Conservation (phyloP, 495 filamentous ascomycete species). For the Aspergillus mulundensis region DNA sequence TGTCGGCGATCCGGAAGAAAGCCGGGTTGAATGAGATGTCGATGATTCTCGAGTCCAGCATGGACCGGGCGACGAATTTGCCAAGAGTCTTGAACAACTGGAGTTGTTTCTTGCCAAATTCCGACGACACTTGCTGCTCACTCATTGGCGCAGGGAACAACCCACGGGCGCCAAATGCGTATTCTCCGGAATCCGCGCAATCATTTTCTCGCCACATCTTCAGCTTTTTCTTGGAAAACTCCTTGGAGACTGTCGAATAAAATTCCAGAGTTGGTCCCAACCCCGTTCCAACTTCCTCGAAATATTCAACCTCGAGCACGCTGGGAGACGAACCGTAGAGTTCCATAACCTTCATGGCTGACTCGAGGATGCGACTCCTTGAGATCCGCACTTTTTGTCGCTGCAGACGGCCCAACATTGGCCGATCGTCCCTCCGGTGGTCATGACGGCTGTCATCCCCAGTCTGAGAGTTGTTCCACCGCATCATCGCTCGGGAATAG, state of each 20-base stretch:
- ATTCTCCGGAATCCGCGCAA: slow-evolving; percentile 68
- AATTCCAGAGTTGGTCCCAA: slow-evolving; percentile 97
- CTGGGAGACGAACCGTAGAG: slow-evolving; percentile 94
- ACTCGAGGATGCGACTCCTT: slow-evolving; percentile 86
- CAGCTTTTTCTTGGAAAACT: slow-evolving; percentile 94
- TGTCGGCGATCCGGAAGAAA: slow-evolving; percentile 91
- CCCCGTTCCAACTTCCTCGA: slow-evolving; percentile 96
- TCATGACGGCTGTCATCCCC: slow-evolving; percentile 75
- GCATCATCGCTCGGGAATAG: slow-evolving; percentile 93
- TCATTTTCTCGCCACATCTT: slow-evolving; percentile 96
- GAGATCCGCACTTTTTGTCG: slow-evolving; percentile 98
- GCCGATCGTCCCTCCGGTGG: slow-evolving; percentile 79
- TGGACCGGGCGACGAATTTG: slow-evolving; percentile 95
- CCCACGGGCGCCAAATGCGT: slow-evolving; percentile 78
- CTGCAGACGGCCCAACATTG: slow-evolving; percentile 89
- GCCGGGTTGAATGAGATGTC: slow-evolving; percentile 97
- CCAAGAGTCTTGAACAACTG: slow-evolving; percentile 90
- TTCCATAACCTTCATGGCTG: slow-evolving; percentile 99
- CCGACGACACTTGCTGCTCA: slow-evolving; percentile 65
- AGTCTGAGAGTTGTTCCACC: slow-evolving; percentile 91
- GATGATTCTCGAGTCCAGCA: slow-evolving; percentile 98
- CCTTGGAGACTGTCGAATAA: slow-evolving; percentile 95
- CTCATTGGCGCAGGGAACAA: slow-evolving; percentile 93
- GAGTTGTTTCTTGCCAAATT: slow-evolving; percentile 77
- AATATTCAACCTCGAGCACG: slow-evolving; percentile 96